These are phyloP conservation scores for Quercus gilva DNA, from an alignment of 306 rosid genomes.

Conservation along the genomic window DNA sequence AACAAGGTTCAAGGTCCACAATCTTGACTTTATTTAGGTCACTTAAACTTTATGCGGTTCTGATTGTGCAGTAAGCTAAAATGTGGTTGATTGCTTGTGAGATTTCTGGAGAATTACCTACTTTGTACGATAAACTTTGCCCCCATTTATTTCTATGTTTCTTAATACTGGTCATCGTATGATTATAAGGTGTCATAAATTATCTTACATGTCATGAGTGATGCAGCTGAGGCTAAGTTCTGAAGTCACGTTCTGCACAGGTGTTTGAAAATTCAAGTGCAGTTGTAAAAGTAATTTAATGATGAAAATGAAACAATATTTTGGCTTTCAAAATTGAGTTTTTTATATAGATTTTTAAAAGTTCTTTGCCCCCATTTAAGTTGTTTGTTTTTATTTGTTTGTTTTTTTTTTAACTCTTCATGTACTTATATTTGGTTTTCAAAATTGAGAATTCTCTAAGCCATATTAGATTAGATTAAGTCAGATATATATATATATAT, in stretches of 20 bases:
- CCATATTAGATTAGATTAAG: no score
- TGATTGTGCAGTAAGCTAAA: neutral
- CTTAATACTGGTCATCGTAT: neutral
- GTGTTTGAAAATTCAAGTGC: slow-evolving; percentile 90
- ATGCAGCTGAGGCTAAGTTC: neutral
- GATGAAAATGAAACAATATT: slow-evolving; percentile 63
- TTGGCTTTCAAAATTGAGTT: neutral
- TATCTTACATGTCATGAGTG: neutral
- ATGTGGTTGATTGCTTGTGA: neutral
- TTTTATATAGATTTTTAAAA: neutral
- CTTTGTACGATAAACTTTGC: neutral
- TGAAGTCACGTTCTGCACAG: slow-evolving; percentile 40
- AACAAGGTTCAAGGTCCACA: neutral
- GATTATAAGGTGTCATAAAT: neutral
- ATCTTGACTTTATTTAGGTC: neutral
- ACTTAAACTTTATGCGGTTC: neutral
- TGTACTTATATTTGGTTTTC: no score
- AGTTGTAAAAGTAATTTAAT: slow-evolving; percentile 87
- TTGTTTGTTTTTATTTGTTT: no score
- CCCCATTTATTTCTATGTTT: neutral
- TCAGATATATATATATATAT: no score
- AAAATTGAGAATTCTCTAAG: no score
- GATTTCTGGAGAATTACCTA: neutral
- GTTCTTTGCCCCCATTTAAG: no score
- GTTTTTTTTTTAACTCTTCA: no score